phyloP scores from a whole-genome alignment of 768 basidiomycete genomes.

The Royoungia palumana region DNA sequence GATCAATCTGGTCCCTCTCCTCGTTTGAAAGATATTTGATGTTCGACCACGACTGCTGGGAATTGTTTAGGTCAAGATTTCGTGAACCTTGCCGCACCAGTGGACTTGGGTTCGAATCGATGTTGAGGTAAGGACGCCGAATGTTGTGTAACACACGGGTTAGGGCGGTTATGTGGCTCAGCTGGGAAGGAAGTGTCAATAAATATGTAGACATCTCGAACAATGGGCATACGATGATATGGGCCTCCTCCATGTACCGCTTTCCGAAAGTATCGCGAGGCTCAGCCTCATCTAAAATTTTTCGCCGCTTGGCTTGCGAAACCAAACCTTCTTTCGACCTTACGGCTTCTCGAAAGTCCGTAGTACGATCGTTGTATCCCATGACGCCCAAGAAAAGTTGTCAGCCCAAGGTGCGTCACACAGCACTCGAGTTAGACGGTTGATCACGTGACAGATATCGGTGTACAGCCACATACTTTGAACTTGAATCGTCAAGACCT shows the following conservation, averaged over 20 bases:
- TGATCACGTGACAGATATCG: constrained; percentile 22
- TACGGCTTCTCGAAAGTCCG: constrained; percentile 55
- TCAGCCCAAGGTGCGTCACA: neutral
- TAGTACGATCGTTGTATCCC: constrained; percentile 59
- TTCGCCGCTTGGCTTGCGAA: constrained; percentile 52
- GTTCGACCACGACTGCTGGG: constrained; percentile 55
- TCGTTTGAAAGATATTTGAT: constrained; percentile 78
- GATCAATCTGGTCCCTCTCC: constrained; percentile 94
- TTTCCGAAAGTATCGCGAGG: constrained; percentile 49
- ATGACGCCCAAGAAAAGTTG: constrained; percentile 31
- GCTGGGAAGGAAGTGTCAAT: constrained; percentile 36
- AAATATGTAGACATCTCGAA: neutral
- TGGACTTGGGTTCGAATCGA: constrained; percentile 58
- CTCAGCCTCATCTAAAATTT: constrained; percentile 36
- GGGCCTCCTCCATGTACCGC: constrained; percentile 72
- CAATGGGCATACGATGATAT: constrained; percentile 52
- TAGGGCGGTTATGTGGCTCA: constrained; percentile 70
- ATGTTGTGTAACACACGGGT: constrained; percentile 70
- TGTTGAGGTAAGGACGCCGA: constrained; percentile 83
- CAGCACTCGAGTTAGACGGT: too few relatives aligned
- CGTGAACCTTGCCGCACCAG: constrained; percentile 48
- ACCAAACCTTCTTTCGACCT: constrained; percentile 42
- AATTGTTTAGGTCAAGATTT: constrained; percentile 52
- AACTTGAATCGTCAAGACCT: too few relatives aligned
- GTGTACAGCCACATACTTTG: neutral